Percentiles rank a stretch among this genome's conserved stretches.
Conservation (phyloP, 2,329 filamentous ascomycete genomes). For the Colletotrichum sp. region DNA sequence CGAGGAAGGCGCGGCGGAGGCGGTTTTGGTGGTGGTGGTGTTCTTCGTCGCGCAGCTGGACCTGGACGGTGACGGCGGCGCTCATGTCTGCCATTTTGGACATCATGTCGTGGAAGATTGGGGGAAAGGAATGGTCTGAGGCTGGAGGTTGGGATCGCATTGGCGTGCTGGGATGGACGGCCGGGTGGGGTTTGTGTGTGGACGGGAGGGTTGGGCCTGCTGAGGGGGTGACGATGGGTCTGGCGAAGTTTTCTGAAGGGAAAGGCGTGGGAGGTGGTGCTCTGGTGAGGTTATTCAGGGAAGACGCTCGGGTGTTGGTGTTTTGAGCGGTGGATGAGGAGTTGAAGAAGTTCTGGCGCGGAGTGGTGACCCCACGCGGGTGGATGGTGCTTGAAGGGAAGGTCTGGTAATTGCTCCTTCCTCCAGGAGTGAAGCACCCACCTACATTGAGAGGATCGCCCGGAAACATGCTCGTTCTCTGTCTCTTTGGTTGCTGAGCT, state of each 20-base stretch:
- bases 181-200: background rate
- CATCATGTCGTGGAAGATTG: background rate
- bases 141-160: background rate
- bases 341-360: background rate
- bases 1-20: background rate
- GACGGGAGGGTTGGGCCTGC: fast-evolving
- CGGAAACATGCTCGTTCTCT: background rate
- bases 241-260: background rate
- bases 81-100: background rate
- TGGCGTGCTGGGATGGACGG: background rate
- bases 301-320: too few relatives aligned
- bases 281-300: too few relatives aligned
- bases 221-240: fast-evolving
- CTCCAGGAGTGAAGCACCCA: background rate
- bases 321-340: fast-evolving
- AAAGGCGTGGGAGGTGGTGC: too few relatives aligned
- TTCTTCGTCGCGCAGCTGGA: background rate
- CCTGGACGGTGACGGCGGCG: background rate
- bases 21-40: background rate
- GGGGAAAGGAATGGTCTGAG: background rate
- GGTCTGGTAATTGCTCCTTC: background rate
- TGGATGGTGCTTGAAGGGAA: background rate
- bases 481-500: background rate
- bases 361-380: too few relatives aligned
- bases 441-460: background rate